Conservation (phyloP, 768 basidiomycete genomes). For the Thelephora ganbajun region DNA sequence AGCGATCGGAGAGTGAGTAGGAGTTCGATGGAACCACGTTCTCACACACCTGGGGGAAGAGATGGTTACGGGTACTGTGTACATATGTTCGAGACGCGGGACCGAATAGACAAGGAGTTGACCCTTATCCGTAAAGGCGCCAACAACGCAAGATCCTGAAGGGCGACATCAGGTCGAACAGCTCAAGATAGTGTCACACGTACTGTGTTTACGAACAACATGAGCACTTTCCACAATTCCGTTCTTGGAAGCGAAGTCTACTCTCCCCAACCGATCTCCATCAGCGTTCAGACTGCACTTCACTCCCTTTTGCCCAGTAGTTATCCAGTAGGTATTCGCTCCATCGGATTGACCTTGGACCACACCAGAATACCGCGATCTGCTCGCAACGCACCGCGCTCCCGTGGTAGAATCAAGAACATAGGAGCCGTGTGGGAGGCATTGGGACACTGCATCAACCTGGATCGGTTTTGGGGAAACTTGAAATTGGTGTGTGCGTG, state of each 20-base stretch:
- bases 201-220: slow-evolving; percentile 51
- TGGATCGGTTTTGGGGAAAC: slow-evolving; percentile 23
- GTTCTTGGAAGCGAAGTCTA: slow-evolving; percentile 43
- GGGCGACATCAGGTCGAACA: slow-evolving; percentile 14
- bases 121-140: slow-evolving; percentile 37
- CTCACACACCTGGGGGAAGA: slow-evolving; percentile 10
- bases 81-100: slow-evolving; percentile 44
- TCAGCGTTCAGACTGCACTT: slow-evolving; percentile 41
- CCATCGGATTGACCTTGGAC: slow-evolving; percentile 10
- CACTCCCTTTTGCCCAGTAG: slow-evolving; percentile 44
- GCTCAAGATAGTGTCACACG: slow-evolving; percentile 9
- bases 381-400: slow-evolving; percentile 26
- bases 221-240: slow-evolving; percentile 37
- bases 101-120: slow-evolving; percentile 45
- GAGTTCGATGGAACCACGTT: background rate
- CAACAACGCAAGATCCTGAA: slow-evolving; percentile 31
- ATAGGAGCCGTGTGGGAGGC: slow-evolving; percentile 31
- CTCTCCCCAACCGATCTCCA: slow-evolving; percentile 53
- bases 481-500: slow-evolving; percentile 17
- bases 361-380: slow-evolving; percentile 25
- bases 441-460: slow-evolving; percentile 23
- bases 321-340: slow-evolving; percentile 30
- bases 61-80: slow-evolving; percentile 20
- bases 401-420: slow-evolving; percentile 46
- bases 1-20: background rate